Conservation (phyloP, 805 yeast genomes). For the Candida ortonii region DNA sequence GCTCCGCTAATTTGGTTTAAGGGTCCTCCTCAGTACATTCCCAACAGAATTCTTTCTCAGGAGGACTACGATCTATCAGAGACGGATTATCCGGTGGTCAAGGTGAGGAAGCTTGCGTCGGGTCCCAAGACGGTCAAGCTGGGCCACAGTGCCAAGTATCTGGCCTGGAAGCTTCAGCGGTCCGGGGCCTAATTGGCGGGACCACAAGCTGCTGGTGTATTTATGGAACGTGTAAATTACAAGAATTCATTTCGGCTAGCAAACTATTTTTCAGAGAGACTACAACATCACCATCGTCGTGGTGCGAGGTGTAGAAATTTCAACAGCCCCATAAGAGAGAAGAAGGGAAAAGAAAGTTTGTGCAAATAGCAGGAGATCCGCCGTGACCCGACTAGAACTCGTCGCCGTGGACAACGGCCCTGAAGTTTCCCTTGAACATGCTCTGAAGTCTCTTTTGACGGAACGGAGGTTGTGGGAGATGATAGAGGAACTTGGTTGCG, state of each 20-base stretch:
- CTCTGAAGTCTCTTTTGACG: conserved; percentile 20
- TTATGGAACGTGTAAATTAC: too few relatives aligned
- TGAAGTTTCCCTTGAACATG: conserved; percentile 20
- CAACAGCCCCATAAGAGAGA: too few relatives aligned
- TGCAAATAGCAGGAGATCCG: background rate
- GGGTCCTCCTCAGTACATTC: conserved; percentile 56
- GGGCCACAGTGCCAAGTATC: conserved; percentile 73
- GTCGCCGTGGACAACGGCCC: conserved; percentile 11
- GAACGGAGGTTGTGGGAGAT: conserved; percentile 35
- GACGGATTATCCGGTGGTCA: conserved; percentile 19
- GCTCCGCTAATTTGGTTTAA: conserved; percentile 60
- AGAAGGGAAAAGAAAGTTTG: too few relatives aligned
- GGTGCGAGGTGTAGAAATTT: too few relatives aligned
- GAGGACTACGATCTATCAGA: conserved; percentile 10
- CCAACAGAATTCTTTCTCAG: conserved; percentile 36
- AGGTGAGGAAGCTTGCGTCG: conserved; percentile 14
- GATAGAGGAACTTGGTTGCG: conserved; percentile 41
- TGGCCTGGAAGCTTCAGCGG: conserved; percentile 64
- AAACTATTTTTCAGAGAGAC: too few relatives aligned
- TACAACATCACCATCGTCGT: too few relatives aligned
- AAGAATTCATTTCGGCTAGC: too few relatives aligned
- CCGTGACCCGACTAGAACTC: too few relatives aligned
- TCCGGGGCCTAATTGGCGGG: background rate
- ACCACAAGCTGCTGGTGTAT: background rate
- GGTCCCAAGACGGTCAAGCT: conserved; percentile 39